phyloP scores from a whole-genome alignment of 805 yeast species.

The Candida ulmi region DNA sequence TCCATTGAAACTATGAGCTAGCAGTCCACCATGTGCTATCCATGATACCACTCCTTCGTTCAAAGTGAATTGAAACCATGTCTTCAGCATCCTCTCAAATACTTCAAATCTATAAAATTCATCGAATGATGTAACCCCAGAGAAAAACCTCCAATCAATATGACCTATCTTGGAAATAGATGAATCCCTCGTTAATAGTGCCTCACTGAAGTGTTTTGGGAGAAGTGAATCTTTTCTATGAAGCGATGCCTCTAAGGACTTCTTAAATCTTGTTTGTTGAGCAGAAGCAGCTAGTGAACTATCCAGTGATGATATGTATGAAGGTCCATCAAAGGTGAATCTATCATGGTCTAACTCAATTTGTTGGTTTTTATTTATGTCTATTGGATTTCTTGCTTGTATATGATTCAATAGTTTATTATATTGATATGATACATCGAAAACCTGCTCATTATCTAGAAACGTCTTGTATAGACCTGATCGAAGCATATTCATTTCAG shows the following conservation, averaged over 20 bases:
- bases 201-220: constrained; percentile 31
- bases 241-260: constrained; percentile 27
- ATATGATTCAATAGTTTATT: constrained; percentile 5
- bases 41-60: constrained; percentile 40
- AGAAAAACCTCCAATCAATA: constrained; percentile 55
- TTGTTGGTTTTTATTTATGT: constrained; percentile 1
- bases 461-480: not conserved
- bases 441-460: too few species aligned
- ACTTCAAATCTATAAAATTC: constrained; percentile 33
- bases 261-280: constrained; percentile 12
- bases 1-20: constrained; percentile 58
- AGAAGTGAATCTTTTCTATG: constrained; percentile 21
- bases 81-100: constrained; percentile 38
- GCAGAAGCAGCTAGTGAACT: constrained; percentile 1
- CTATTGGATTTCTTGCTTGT: constrained; percentile 1
- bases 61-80: constrained; percentile 42
- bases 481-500: not conserved
- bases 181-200: constrained; percentile 8
- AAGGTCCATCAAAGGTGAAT: constrained; percentile 15
- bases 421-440: not conserved
- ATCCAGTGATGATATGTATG: constrained; percentile 3
- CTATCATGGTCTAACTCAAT: constrained; percentile 9
- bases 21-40: constrained; percentile 54
- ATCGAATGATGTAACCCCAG: constrained; percentile 34
- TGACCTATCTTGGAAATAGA: constrained; percentile 23